phyloP scores from a whole-genome alignment of 345 rosid species.

The Psidium guajava region DNA sequence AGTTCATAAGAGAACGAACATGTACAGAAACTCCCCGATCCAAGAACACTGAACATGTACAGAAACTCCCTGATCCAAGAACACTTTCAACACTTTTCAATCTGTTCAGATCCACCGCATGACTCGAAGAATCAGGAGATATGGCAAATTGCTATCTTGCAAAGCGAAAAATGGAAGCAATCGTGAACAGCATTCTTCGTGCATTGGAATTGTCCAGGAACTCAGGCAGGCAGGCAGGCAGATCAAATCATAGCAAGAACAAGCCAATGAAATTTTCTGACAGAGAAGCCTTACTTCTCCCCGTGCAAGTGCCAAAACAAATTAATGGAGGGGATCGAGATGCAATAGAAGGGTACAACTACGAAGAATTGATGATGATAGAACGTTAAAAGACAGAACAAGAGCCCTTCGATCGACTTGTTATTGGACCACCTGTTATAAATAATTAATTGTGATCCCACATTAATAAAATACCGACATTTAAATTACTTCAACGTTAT shows the following conservation, averaged over 20 bases:
- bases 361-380: neutral
- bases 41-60: neutral
- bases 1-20: neutral
- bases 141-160: neutral
- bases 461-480: no score
- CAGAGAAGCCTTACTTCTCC: neutral
- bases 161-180: neutral
- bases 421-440: neutral
- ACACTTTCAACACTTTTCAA: neutral
- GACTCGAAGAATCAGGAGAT: neutral
- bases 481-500: no score
- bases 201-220: neutral
- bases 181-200: neutral
- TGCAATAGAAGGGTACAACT: neutral
- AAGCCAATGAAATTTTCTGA: neutral
- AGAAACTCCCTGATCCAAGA: neutral
- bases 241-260: neutral
- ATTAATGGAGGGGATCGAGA: neutral
- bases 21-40: neutral
- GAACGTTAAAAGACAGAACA: fast-evolving
- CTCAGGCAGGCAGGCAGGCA: neutral
- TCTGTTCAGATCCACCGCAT: neutral
- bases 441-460: no score
- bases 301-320: neutral
- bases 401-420: neutral